phyloP scores from a whole-genome alignment of 192 early-diverging fungal genomes.

The Coemansia aciculifera region DNA sequence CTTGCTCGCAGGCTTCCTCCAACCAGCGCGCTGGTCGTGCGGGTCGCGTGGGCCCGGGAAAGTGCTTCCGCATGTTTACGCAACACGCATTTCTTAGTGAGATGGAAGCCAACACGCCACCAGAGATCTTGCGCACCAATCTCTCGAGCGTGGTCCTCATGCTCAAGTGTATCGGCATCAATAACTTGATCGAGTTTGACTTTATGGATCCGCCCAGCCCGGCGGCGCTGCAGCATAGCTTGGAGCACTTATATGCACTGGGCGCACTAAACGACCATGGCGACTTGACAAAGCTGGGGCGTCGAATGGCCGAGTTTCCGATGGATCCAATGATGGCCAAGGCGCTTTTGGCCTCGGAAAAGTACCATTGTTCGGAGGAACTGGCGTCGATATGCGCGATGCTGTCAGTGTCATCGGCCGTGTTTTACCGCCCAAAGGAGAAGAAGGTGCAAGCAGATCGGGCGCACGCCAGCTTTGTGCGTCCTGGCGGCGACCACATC shows the following conservation, averaged over 20 bases:
- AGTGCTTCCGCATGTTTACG: conserved; percentile 96
- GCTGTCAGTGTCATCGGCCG: conserved; percentile 79
- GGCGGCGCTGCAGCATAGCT: conserved; percentile 85
- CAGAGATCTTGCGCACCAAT: conserved; percentile 97
- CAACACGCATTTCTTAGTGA: conserved; percentile 90
- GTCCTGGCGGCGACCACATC: conserved; percentile 94
- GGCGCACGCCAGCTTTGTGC: conserved; percentile 84
- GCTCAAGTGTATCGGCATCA: conserved; percentile 95
- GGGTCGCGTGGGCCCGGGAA: conserved; percentile 94
- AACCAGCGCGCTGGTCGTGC: conserved; percentile 94
- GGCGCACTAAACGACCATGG: conserved; percentile 91
- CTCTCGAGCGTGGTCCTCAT: conserved; percentile 85
- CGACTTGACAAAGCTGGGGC: conserved; percentile 92
- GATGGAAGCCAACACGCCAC: conserved; percentile 90
- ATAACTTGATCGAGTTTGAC: conserved; percentile 95
- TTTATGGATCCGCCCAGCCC: conserved; percentile 98
- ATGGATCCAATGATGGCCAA: conserved; percentile 95
- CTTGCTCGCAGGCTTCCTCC: conserved; percentile 92
- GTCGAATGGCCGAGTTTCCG: conserved; percentile 98
- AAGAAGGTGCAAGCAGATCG: conserved; percentile 93
- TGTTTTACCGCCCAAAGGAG: conserved; percentile 87
- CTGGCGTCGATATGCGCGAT: conserved; percentile 90
- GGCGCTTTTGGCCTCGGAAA: conserved; percentile 86
- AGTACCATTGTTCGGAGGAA: conserved; percentile 93
- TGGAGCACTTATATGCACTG: conserved; percentile 89